Evolutionary conservation across 2,329 filamentous ascomycete genomes (phyloP).

Genomic region (Cytospora piceae): DNA sequence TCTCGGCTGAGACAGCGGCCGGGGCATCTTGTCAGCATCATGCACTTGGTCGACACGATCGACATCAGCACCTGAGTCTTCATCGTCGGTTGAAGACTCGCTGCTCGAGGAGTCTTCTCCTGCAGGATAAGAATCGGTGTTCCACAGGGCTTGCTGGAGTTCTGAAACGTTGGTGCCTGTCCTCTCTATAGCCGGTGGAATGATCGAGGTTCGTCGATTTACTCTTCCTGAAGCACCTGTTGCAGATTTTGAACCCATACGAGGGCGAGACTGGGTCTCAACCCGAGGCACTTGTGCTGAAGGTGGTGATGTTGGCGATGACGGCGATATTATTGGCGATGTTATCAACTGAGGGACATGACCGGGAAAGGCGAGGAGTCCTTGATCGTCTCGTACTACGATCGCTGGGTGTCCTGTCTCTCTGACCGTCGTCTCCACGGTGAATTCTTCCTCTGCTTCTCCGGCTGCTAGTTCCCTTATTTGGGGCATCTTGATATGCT

Average conservation of each 20-base stretch:
- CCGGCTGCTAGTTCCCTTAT: conserved; percentile 6
- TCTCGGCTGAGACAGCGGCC: conserved; percentile 13
- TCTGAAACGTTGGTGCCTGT: conserved; percentile 37
- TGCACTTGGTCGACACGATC: conserved; percentile 18
- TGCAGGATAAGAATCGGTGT: conserved; percentile 25
- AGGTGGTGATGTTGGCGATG: background rate
- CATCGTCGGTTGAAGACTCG: conserved; percentile 36
- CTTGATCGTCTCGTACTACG: conserved; percentile 39
- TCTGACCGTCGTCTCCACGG: conserved; percentile 35
- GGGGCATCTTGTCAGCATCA: conserved; percentile 1
- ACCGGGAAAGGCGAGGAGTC: conserved; percentile 40
- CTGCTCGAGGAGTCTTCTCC: conserved; percentile 33
- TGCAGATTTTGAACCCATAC: conserved; percentile 32
- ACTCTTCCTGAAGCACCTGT: conserved; percentile 33
- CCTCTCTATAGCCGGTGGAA: conserved; percentile 32
- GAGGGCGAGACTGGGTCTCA: conserved; percentile 24
- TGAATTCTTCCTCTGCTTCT: conserved; percentile 31
- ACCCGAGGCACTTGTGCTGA: conserved; percentile 11
- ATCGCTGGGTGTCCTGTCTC: conserved; percentile 36
- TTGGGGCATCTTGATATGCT: conserved; percentile 2
- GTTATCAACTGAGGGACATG: conserved; percentile 39
- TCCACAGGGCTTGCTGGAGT: conserved; percentile 37
- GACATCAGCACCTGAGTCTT: conserved; percentile 23
- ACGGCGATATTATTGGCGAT: conserved; percentile 26
- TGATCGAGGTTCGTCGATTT: conserved; percentile 27